These are phyloP conservation scores for Dittrichia graveolens DNA, from an alignment of 129 eudicot species.

Conservation along the genomic window DNA sequence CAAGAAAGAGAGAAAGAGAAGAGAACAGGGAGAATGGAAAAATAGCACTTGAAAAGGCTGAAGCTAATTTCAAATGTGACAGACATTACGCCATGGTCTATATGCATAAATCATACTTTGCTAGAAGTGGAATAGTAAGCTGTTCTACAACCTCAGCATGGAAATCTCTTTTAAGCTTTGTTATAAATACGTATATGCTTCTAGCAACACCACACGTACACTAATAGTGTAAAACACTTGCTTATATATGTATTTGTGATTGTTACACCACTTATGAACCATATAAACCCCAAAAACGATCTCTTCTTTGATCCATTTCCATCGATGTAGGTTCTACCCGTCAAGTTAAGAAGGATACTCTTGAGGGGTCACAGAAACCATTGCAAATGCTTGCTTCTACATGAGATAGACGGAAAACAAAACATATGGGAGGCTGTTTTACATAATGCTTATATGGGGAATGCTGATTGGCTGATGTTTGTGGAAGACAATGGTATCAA, in stretches of 20 bases:
- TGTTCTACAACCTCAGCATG: background rate
- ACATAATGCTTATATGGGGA: background rate
- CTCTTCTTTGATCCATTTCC: background rate
- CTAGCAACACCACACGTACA: too few relatives aligned
- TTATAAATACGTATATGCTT: too few relatives aligned
- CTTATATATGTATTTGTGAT: background rate
- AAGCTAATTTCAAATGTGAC: conserved; percentile 29
- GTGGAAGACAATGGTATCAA: conserved; percentile 31
- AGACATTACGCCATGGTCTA: conserved; percentile 28
- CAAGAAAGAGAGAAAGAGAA: background rate
- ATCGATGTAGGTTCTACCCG: conserved; percentile 13
- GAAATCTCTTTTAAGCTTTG: background rate
- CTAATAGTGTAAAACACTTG: too few relatives aligned
- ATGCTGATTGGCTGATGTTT: conserved; percentile 27
- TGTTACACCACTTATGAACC: background rate
- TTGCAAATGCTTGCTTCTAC: conserved; percentile 21
- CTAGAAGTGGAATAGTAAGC: conserved; percentile 17
- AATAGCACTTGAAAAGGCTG: conserved; percentile 12
- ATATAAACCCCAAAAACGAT: background rate
- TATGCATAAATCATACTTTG: background rate
- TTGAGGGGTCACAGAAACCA: conserved; percentile 7
- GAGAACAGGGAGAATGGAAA: background rate
- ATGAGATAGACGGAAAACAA: conserved; percentile 4
- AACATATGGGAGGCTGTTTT: conserved; percentile 22
- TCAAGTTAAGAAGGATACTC: background rate